These are phyloP conservation scores for Aspergillus flavus DNA, from an alignment of 2,329 filamentous ascomycete species.

Conservation along the genomic window DNA sequence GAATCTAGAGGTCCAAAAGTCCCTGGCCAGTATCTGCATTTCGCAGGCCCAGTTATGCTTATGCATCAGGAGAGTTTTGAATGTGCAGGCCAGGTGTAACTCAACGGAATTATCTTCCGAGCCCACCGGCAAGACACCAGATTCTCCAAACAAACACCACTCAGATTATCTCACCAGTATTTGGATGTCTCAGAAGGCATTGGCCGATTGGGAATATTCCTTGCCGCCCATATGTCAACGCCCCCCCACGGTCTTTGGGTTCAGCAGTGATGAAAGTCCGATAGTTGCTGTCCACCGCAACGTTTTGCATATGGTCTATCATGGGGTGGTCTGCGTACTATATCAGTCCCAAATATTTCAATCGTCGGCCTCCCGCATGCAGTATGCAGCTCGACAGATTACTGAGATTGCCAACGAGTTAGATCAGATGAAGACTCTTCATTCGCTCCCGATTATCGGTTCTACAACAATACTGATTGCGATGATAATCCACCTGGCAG, in stretches of 20 bases:
- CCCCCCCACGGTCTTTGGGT: background rate
- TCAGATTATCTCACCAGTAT: background rate
- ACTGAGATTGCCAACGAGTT: background rate
- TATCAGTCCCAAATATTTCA: background rate
- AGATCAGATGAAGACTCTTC: background rate
- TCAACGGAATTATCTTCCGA: background rate
- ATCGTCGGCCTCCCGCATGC: background rate
- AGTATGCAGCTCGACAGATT: slow-evolving; percentile 1
- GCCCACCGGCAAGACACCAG: background rate
- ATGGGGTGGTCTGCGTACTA: background rate
- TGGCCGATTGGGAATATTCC: background rate
- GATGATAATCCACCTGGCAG: background rate
- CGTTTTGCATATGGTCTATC: background rate
- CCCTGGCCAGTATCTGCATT: background rate
- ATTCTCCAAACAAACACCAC: background rate
- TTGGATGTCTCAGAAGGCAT: background rate
- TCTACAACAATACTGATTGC: slow-evolving; percentile 1
- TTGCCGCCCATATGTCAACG: background rate
- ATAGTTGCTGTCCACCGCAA: background rate
- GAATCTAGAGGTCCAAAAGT: background rate
- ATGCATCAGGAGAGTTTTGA: background rate
- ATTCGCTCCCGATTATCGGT: background rate
- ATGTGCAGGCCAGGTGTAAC: background rate
- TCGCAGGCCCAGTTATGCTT: background rate
- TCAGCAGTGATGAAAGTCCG: background rate